Base-by-base conservation (phyloP, 2,329 filamentous ascomycete species). In the Alternaria triticimaculans region DNA sequence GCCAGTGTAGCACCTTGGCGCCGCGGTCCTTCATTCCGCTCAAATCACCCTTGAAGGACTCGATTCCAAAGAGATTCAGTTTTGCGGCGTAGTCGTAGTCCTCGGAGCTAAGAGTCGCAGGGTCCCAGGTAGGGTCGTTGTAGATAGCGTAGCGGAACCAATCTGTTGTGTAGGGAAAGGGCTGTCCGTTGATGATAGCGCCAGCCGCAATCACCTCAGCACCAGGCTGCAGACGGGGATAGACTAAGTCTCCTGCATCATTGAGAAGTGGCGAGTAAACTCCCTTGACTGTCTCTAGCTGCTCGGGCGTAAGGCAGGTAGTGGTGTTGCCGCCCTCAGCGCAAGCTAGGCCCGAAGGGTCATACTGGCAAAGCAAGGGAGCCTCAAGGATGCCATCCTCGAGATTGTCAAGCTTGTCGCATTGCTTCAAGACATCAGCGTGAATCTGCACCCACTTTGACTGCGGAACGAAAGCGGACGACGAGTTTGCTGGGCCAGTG, bases 161-260 rank as follows among this genome's bases (percentile, higher is more conserved):
- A 69, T 85, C 83, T 9, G 72, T 70, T 5, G 81, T 81, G 65
- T 83, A 84, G 3, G 70, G 65, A 67, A 84, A 85, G 2, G 82
- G 76, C 5, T 59, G 28, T 62, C 83, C 83, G 44, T 73, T 78
- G 55, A 84, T 81, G 11, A 83, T 67, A 9, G 75, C 69, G 0
- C 65, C 64, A 20, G 80, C 77, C 5, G 81, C 81, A 8, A 76
- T 65, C 8, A 81, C 66, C 66, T 85, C 83, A 14, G 80, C 79
- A 15, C 85, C 85, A 7, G 83, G 84, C 54, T 85, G 81, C 72
- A 87, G 81, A n/a, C 82, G 78, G 2, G 85, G 85, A 70, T 83
- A 87, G 15, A 86, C 78, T 2, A 87, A 72, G 5, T 78, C 76
- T 48, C 84, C 84, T 41, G 82, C 72, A 6, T 74, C 76, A 59